Percentiles rank a stretch among this genome's conserved stretches.
These are phyloP conservation scores for Solanum pinnatisectum DNA, from an alignment of 257 asterid species.

Conservation along the genomic window DNA sequence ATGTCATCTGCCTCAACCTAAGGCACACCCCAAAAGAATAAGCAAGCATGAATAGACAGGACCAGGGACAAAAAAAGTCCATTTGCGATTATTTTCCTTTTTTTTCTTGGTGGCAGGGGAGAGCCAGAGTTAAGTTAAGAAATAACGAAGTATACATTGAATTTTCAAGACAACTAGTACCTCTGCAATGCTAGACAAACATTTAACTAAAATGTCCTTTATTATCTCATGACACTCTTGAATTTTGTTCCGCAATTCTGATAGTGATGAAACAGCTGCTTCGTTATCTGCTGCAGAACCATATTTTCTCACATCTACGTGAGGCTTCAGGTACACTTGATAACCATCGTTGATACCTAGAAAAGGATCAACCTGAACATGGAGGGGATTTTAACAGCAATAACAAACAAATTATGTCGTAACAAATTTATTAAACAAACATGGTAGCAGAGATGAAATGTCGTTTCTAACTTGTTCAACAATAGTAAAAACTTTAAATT, in stretches of 20 bases:
- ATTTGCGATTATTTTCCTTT: background rate
- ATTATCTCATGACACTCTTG: conserved; percentile 40
- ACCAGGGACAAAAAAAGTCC: background rate
- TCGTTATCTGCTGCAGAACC: conserved; percentile 55
- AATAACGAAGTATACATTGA: background rate
- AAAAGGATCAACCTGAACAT: conserved; percentile 66
- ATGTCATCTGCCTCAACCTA: conserved; percentile 66
- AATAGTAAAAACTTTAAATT: background rate
- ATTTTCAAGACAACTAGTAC: conserved; percentile 16
- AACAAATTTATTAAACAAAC: background rate
- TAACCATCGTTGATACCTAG: conserved; percentile 74
- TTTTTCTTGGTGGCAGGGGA: background rate
- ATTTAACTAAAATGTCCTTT: conserved; percentile 35
- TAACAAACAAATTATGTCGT: background rate
- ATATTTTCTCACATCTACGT: conserved; percentile 41
- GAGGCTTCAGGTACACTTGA: conserved; percentile 66
- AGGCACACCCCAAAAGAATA: background rate
- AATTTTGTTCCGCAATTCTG: conserved; percentile 41
- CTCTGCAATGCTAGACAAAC: conserved; percentile 53
- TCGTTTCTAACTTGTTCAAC: background rate
- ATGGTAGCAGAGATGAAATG: background rate
- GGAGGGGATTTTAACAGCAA: background rate
- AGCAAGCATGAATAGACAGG: conserved; percentile 4
- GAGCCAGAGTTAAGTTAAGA: background rate
- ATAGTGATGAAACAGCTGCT: conserved; percentile 54